phyloP scores from a whole-genome alignment of 441 rosid species.

The Populus hybrid region DNA sequence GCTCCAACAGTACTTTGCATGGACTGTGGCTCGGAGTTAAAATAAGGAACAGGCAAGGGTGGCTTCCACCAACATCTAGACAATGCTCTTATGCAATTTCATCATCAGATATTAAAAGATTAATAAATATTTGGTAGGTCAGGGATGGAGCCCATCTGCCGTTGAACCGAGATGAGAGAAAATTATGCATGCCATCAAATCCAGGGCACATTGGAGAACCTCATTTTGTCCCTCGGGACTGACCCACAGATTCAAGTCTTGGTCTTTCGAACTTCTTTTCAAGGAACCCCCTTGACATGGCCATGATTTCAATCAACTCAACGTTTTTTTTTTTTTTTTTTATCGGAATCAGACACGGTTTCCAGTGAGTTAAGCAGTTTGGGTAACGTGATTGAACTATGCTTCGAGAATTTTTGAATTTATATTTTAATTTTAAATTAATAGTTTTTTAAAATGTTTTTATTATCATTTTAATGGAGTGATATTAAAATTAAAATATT shows the following conservation, averaged over 20 bases:
- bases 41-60: slow-evolving; percentile 18
- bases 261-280: neutral
- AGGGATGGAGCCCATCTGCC: neutral
- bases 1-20: slow-evolving; percentile 1
- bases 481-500: no score
- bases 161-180: neutral
- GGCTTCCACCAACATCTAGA: slow-evolving; percentile 29
- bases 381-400: no score
- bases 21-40: slow-evolving; percentile 9
- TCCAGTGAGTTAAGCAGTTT: neutral
- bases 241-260: slow-evolving; percentile 5
- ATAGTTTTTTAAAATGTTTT: no score
- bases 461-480: no score
- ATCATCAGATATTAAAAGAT: slow-evolving; percentile 15
- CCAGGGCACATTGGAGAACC: slow-evolving; percentile 8
- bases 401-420: no score
- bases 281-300: neutral
- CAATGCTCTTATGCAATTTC: slow-evolving; percentile 16
- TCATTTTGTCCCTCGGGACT: neutral
- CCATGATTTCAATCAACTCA: neutral
- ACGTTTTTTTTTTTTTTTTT: neutral
- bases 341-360: neutral
- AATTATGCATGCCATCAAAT: slow-evolving; percentile 3
- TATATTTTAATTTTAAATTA: no score
- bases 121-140: neutral